phyloP scores from a whole-genome alignment of 2,329 filamentous ascomycete genomes.

The Orbilia blumenaviensis region DNA sequence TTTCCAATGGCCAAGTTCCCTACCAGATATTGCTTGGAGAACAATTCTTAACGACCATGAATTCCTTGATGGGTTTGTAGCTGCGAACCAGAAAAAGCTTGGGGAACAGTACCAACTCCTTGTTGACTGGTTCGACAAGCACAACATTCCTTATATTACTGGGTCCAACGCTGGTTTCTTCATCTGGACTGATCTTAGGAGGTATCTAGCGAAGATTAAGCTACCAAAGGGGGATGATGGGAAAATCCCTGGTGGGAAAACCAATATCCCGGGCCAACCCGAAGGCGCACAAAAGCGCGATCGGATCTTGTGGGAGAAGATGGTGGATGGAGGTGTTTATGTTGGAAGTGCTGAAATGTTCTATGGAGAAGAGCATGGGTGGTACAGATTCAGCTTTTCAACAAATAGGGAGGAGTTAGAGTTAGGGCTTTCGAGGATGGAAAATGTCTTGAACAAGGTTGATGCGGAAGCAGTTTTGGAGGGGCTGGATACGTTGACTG shows the following conservation, averaged over 20 bases:
- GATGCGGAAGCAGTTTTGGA: conserved; percentile 25
- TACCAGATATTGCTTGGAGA: conserved; percentile 62
- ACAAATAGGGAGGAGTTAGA: conserved; percentile 57
- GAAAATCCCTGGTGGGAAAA: conserved; percentile 31
- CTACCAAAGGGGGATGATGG: conserved; percentile 40
- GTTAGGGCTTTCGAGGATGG: conserved; percentile 48
- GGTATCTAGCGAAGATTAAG: conserved; percentile 33
- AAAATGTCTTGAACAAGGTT: conserved; percentile 41
- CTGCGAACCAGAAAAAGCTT: conserved; percentile 63
- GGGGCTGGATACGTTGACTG: conserved; percentile 6
- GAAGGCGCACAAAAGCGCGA: conserved; percentile 54
- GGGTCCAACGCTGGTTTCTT: conserved; percentile 69
- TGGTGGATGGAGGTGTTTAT: conserved; percentile 61
- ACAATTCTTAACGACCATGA: conserved; percentile 63
- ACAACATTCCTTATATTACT: conserved; percentile 64
- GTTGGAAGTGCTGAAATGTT: conserved; percentile 60
- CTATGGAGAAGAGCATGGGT: conserved; percentile 61
- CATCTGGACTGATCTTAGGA: conserved; percentile 66
- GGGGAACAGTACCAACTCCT: conserved; percentile 62
- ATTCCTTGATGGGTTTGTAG: conserved; percentile 64
- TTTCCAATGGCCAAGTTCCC: conserved; percentile 65
- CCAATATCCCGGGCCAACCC: conserved; percentile 42
- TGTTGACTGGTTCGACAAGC: conserved; percentile 60
- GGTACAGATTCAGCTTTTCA: conserved; percentile 60
- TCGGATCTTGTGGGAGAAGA: conserved; percentile 59